Conservation (phyloP, 2,329 filamentous ascomycete genomes). For the Phoma sp. region DNA sequence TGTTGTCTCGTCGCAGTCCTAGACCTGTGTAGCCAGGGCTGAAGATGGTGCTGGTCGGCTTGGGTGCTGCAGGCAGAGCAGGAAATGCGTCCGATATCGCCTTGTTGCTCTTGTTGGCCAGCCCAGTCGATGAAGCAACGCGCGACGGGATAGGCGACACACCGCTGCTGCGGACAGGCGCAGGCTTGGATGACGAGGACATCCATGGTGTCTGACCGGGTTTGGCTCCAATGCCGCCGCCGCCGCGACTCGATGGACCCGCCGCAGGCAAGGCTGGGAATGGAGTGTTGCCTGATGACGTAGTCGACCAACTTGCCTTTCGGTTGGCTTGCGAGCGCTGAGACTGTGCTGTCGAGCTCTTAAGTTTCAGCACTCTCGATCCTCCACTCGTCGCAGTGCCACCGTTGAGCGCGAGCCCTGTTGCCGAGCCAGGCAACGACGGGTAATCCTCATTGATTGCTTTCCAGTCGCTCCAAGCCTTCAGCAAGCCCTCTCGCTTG, state of each 20-base stretch:
- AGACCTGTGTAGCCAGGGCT: slow-evolving; percentile 57
- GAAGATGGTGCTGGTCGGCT: slow-evolving; percentile 63
- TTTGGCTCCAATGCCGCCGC: slow-evolving; percentile 43
- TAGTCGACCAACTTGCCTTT: slow-evolving; percentile 64
- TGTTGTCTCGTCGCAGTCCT: slow-evolving; percentile 53
- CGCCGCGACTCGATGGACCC: slow-evolving; percentile 21
- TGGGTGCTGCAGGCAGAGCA: slow-evolving; percentile 79
- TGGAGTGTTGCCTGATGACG: slow-evolving; percentile 42
- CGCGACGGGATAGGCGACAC: slow-evolving; percentile 49
- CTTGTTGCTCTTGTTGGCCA: slow-evolving; percentile 32
- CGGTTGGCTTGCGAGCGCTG: slow-evolving; percentile 65
- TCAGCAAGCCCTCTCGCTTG: slow-evolving; percentile 76
- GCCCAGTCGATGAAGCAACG: slow-evolving; percentile 34
- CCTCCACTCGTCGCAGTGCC: slow-evolving; percentile 59
- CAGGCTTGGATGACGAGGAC: slow-evolving; percentile 38
- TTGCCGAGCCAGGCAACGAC: slow-evolving; percentile 73
- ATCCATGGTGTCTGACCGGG: slow-evolving; percentile 47
- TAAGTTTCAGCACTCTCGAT: slow-evolving; percentile 69
- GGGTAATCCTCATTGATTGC: slow-evolving; percentile 97
- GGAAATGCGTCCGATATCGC: slow-evolving; percentile 72
- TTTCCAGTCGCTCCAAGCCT: slow-evolving; percentile 93
- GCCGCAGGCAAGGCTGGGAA: slow-evolving; percentile 44
- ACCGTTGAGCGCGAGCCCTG: slow-evolving; percentile 49
- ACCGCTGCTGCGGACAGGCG: slow-evolving; percentile 7
- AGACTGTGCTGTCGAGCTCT: slow-evolving; percentile 73